Evolutionary conservation across 805 yeast genomes (phyloP).

Genomic region (Metschnikowia orientalis): DNA sequence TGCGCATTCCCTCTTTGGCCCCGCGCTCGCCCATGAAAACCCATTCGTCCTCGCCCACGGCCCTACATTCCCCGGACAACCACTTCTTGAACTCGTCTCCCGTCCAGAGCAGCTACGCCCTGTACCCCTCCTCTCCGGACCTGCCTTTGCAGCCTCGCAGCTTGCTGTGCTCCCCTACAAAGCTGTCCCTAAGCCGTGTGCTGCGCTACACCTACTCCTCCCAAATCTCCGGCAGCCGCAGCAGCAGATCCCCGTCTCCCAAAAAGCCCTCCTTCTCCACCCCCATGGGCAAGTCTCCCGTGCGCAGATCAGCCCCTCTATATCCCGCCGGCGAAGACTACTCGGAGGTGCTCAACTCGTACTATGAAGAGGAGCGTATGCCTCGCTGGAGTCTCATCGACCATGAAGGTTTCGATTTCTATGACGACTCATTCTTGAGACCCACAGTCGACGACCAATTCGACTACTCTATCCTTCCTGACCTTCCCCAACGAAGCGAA

Average conservation of each 20-base stretch:
- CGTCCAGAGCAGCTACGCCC: neutral
- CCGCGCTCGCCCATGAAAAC: slow-evolving; percentile 7
- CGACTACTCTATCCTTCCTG: slow-evolving; percentile 35
- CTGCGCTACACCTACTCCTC: slow-evolving; percentile 13
- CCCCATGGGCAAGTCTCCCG: slow-evolving; percentile 9
- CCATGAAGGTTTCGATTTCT: slow-evolving; percentile 13
- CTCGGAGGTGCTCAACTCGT: slow-evolving; percentile 8
- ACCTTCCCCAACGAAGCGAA: slow-evolving; percentile 21
- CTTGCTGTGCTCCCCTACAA: slow-evolving; percentile 18
- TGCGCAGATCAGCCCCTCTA: neutral
- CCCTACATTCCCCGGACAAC: no score
- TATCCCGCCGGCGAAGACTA: slow-evolving; percentile 11
- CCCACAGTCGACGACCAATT: slow-evolving; percentile 21
- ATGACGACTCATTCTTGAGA: slow-evolving; percentile 18
- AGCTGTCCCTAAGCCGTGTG: slow-evolving; percentile 3
- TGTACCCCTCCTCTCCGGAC: slow-evolving; percentile 16
- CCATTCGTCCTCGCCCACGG: neutral
- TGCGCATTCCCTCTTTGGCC: slow-evolving; percentile 13
- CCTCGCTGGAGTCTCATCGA: slow-evolving; percentile 19
- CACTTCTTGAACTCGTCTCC: neutral
- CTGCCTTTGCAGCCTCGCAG: slow-evolving; percentile 11
- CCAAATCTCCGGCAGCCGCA: slow-evolving; percentile 11
- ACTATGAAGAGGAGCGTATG: slow-evolving; percentile 13
- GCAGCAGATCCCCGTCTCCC: slow-evolving; percentile 30
- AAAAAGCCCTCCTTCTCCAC: slow-evolving; percentile 25